Evolutionary conservation across 371 early-diverging fungal genomes (phyloP).

Genomic region (Mortierella sp.): DNA sequence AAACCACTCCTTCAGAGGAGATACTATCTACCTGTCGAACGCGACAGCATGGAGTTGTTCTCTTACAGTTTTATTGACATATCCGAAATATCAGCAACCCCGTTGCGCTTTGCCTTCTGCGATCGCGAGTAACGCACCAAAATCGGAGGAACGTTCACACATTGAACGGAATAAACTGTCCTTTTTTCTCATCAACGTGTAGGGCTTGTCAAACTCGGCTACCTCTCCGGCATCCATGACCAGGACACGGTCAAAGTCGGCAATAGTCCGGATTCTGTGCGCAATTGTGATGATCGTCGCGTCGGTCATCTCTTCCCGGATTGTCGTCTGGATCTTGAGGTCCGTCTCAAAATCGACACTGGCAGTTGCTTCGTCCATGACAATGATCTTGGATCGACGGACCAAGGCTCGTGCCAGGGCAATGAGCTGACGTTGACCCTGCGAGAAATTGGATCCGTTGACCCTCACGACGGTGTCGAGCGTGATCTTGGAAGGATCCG

Average conservation of each 20-base stretch:
- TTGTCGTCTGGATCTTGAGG: conserved; percentile 84
- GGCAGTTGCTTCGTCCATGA: conserved; percentile 95
- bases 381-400: conserved; percentile 81
- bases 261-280: conserved; percentile 74
- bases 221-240: conserved; percentile 80
- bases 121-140: too few relatives aligned
- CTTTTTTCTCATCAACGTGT: too few relatives aligned
- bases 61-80: too few relatives aligned
- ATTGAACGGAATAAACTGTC: too few relatives aligned
- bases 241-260: conserved; percentile 78
- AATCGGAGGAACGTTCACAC: too few relatives aligned
- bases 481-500: conserved; percentile 79
- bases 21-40: too few relatives aligned
- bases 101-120: too few relatives aligned
- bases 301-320: conserved; percentile 75
- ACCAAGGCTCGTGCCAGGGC: conserved; percentile 74
- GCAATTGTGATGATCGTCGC: conserved; percentile 75
- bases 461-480: conserved; percentile 85
- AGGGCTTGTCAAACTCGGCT: too few relatives aligned
- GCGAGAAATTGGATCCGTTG: conserved; percentile 79
- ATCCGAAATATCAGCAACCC: too few relatives aligned
- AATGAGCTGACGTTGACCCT: conserved; percentile 89
- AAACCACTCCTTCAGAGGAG: too few relatives aligned
- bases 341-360: conserved; percentile 92
- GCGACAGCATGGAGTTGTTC: too few relatives aligned